Conservation (phyloP, 306 rosid species). For the Acacia melanoxylon region DNA sequence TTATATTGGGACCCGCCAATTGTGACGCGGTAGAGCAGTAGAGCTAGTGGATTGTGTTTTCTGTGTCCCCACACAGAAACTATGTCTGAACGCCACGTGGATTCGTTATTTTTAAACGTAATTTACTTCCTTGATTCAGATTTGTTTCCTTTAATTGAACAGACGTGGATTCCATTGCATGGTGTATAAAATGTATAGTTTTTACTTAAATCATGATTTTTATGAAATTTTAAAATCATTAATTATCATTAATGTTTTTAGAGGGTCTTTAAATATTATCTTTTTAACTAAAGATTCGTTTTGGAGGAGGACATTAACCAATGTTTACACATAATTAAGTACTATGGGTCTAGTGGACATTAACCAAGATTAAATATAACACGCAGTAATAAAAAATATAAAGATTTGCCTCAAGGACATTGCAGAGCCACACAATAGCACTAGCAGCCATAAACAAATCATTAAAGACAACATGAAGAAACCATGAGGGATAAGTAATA, state of each 20-base stretch:
- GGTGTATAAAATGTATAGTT: not conserved
- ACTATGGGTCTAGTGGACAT: not conserved
- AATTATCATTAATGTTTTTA: too few relatives aligned
- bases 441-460: not conserved
- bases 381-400: not conserved
- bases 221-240: too few relatives aligned
- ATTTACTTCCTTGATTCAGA: not conserved
- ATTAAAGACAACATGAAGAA: not conserved
- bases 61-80: not conserved
- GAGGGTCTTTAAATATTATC: too few relatives aligned
- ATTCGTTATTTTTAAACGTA: not conserved
- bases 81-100: conserved; percentile 10
- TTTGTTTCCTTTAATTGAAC: not conserved
- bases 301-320: too few relatives aligned
- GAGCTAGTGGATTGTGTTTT: not conserved
- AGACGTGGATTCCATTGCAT: not conserved
- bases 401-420: not conserved
- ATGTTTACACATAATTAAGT: too few relatives aligned
- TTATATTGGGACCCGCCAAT: not conserved
- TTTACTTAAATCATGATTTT: too few relatives aligned
- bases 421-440: not conserved
- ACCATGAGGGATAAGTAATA: not conserved
- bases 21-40: conserved; percentile 39
- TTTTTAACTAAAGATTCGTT: too few relatives aligned
- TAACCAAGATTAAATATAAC: not conserved